Evolutionary conservation across 305 asterid genomes (phyloP).

Genomic region (Rubia peregrina): DNA sequence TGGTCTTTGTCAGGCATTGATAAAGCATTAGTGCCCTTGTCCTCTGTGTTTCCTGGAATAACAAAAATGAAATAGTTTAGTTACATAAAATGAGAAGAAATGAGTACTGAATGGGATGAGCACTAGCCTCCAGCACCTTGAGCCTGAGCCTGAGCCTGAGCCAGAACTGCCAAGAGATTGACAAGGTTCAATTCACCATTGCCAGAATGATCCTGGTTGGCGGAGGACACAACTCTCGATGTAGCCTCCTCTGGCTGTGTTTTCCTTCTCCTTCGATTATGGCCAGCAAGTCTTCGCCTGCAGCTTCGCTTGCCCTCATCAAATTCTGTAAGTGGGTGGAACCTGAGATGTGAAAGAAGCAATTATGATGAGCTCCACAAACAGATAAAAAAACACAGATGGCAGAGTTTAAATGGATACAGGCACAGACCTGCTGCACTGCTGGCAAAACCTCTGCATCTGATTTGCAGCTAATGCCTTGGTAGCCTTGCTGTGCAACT

Average conservation of each 20-base stretch:
- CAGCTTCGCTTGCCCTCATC: constrained; percentile 98
- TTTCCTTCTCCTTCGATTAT: constrained; percentile 93
- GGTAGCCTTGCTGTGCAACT: constrained; percentile 68
- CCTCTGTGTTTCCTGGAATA: constrained; percentile 43
- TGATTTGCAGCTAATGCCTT: constrained; percentile 63
- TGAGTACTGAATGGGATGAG: too few relatives aligned
- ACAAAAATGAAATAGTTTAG: constrained; percentile 10
- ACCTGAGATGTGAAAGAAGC: constrained; percentile 57
- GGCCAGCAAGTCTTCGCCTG: constrained; percentile 95
- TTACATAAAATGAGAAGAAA: background rate
- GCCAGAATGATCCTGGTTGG: constrained; percentile 31
- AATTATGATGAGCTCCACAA: too few relatives aligned
- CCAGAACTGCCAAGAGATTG: constrained; percentile 54
- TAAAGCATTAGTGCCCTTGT: constrained; percentile 29
- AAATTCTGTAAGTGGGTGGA: constrained; percentile 86
- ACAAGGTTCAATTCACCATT: constrained; percentile 44
- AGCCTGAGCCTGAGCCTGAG: too few relatives aligned
- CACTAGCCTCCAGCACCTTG: constrained; percentile 1
- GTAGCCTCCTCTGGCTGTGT: constrained; percentile 68
- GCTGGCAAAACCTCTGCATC: constrained; percentile 91
- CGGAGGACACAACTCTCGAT: constrained; percentile 37
- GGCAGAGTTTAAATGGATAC: too few relatives aligned
- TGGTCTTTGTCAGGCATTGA: constrained; percentile 47
- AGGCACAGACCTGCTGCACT: constrained; percentile 49
- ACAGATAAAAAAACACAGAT: too few relatives aligned